Base-by-base conservation (phyloP, 257 asterid species). In the Anisodus tanguticus region DNA sequence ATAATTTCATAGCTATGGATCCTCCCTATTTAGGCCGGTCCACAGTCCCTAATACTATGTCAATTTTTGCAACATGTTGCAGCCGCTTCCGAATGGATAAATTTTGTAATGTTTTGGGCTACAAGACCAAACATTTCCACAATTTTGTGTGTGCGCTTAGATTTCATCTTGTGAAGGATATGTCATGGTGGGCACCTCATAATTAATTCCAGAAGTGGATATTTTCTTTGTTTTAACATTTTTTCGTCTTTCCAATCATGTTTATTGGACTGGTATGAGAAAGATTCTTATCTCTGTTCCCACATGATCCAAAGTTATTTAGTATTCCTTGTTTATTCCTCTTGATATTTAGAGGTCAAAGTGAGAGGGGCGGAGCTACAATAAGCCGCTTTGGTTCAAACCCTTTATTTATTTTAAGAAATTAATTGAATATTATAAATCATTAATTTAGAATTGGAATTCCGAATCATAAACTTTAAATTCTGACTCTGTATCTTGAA, bases 131-230 rank as follows among this genome's bases (percentile, higher is more conserved):
- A 76, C 10, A 76, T 76, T 76, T 22, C 81, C 59, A 76, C 8
- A 53, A 76, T 11, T 51, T 13, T 53, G 81, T 76, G 64, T 15
- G 64, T 26, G 81, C 26, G 63, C 26, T 11, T 74, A 74, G 80
- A 49, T 74, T 74, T 49, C 45, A 47, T 67, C 47, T 11, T 66
- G 47, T 66, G 8, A 66, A 67, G 49, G 51, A 63, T 76, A 76
- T 53, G 81, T 53, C 47, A 76, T 69, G 47, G 81, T 76, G 81
- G 81, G 63, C 63, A 26, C 80, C 41, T 74, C 11, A 15, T 74
- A 74, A 6, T 74, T 74, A 49, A 74, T 74, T 66, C 43, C n/a
- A 66, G 45, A 26, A 64, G 37, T 64, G 41, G 6, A 22, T 22
- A 22, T 22, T 26, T 26, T 41, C 17, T 47, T 13, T 76, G 63